Conservation (phyloP, 805 yeast genomes). For the Candida argentea region DNA sequence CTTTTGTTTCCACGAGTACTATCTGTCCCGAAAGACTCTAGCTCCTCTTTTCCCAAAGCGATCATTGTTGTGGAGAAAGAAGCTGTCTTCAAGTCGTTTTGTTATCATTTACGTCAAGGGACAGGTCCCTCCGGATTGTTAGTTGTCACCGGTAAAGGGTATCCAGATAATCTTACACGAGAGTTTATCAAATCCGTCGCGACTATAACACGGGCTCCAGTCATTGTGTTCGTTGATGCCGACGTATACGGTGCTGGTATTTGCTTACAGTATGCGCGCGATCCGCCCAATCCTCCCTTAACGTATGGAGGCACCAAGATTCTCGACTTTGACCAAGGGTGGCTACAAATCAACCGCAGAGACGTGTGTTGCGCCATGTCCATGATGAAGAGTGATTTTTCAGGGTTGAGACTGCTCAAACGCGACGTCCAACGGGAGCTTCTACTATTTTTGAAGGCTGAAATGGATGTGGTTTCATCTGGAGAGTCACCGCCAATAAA, state of each 20-base stretch:
- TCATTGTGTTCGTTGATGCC: conserved; percentile 46
- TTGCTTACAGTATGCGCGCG: conserved; percentile 21
- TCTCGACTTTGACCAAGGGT: conserved; percentile 20
- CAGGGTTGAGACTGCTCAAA: conserved; percentile 10
- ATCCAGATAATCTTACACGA: conserved; percentile 49
- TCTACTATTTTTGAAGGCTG: conserved; percentile 42
- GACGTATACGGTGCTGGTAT: conserved; percentile 58
- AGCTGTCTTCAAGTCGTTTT: conserved; percentile 27
- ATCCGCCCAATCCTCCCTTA: conserved; percentile 1
- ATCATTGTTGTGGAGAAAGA: conserved; percentile 28
- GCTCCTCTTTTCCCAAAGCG: neutral
- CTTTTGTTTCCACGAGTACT: no score
- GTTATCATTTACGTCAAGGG: conserved; percentile 9
- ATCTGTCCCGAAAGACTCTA: neutral
- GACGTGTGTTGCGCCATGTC: conserved; percentile 6
- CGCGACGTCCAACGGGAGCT: conserved; percentile 47
- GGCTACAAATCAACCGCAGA: conserved; percentile 11
- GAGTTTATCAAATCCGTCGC: conserved; percentile 24
- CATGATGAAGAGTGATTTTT: conserved; percentile 1
- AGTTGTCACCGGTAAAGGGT: conserved; percentile 58
- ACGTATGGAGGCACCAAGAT: conserved; percentile 32
- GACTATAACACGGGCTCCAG: conserved; percentile 20
- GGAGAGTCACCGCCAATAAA: no score
- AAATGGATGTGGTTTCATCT: conserved; percentile 34
- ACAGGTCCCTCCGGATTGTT: conserved; percentile 1